Base-by-base conservation (phyloP, 1,139 yeast genomes). In the Wickerhamiella infanticola region DNA sequence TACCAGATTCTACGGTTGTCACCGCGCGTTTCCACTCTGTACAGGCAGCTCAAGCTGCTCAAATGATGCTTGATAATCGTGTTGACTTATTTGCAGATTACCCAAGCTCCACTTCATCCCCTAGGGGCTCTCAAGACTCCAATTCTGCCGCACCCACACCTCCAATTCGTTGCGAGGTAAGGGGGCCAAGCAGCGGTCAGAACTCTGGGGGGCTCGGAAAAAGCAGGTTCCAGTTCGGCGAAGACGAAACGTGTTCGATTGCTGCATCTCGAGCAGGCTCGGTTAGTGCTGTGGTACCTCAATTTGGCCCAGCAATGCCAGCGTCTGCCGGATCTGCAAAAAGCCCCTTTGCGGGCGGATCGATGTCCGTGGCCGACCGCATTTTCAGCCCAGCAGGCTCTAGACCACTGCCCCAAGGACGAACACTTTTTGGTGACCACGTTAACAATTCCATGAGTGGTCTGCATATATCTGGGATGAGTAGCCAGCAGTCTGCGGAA, bases 11-110 rank as follows among this genome's bases (percentile, higher is more conserved):
- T 6, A 18, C 26, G 42, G 23, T 29, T 44, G 33, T 49, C 52
- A 33, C 11, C 33, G 94, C 88, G 5, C 76, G 69, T 56, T 82
- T 84, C 64, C 74, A 72, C 53, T 74, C 79, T 44, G 61, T 74
- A 43, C 70, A 73, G 50, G 71, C 83, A 39, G 86, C 90, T 45
- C 66, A 77, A 33, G 76, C 80, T 25, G 83, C 85, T 37, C 79
- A 78, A 18, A 74, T 76, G 49, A 63, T 79, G 31, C 68, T 85
- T 44, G 84, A 81, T 42, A 63, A 78, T 65, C 54, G 79, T 67
- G 25, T 35, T 40, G 41, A 27, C 8, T 6, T 9, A 7, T 8
- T n/a, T 47, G 11, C 39, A 40, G 6, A 45, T 44, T 13, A 45
- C 51, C 41, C 44, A 11, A 45, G 40, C 38, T 39, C 45, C 23